Base-by-base conservation (phyloP, 2,329 filamentous ascomycete species). In the Curvularia verruculosa region DNA sequence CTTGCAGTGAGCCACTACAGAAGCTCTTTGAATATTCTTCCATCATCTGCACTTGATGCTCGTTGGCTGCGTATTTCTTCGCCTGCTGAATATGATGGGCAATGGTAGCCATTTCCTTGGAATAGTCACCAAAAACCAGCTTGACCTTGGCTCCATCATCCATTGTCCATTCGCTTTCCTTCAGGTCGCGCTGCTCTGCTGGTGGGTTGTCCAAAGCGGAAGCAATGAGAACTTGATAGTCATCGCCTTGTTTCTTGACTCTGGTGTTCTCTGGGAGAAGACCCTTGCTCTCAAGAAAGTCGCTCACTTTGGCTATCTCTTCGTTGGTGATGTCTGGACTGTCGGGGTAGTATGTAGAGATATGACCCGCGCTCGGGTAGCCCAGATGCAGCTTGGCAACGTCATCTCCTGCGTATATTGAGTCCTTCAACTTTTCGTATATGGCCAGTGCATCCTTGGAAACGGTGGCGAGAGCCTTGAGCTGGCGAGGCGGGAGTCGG, bases 231-330 rank as follows among this genome's bases (percentile, higher is more conserved):
- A 83, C 71, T 26, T 83, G 79, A 46, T 77, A 83, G 3, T 78
- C 80, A 13, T 75, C 72, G 1, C 60, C 60, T 0, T 74, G 78
- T 73, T 83, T 82, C 47, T 71, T 74, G 43, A 83, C 64, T 21
- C 82, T 75, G 1, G 81, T 83, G 60, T 83, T 83, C 63, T 83
- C 81, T 5, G 81, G 80, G 44, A 82, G 71, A 31, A 83, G 67
- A 1, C 75, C 74, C 61, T 80, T 79, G 49, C 66, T 59, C 54
- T 81, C 79, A 49, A 83, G 65, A 61, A 82, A 82, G 51, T 80
- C 77, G 43, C 79, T 78, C 26, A 81, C 74, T 18, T 70, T 69
- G 2, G 76, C 66, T 55, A 83, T 83, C 63, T 83, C 80, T 47
- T 79, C 78, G 45, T 77, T 76, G 5, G 79, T 81, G 61, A 83